Evolutionary conservation across 1,284 basidiomycete genomes (phyloP), one percentile per base, ranked within the genome.

Genomic region (Ustilago cynodontis): DNA sequence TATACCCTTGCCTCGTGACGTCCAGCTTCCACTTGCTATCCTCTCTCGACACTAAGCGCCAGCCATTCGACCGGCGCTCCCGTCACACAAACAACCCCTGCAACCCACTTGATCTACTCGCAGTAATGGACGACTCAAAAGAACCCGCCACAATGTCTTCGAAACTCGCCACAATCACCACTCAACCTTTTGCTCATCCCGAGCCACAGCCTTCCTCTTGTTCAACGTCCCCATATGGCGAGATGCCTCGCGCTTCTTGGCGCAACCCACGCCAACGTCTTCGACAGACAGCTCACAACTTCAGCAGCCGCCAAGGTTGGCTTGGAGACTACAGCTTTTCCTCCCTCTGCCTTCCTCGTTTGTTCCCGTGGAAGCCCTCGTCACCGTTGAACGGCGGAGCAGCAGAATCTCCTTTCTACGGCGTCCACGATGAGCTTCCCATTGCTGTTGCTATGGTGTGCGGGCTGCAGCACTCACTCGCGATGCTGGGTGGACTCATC

Each of bases 401-500:
- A 2, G 62, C 58, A 3, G 69, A 69, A 10, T 49, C 74, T 0
- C 81, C 82, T 29, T 83, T 83, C 65, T 83, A 82, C 47, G 81
- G 77, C 31, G 54, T 83, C 16, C 64, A 83, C 20, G 81, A 82
- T 55, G 62, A 78, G 0, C 61, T 83, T 14, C 81, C 81, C 20
- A 59, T 83, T 22, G 33, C 71, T 14, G 65, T 82, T 11, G 82
- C 77, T 5, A 61, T 59, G 20, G 65, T 79, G 29, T 71, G 73
- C 51, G 83, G 85, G 0, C 87, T 94, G 8, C 92, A 93, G 82
- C 93, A 94, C 82, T 89, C 91, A 0, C 89, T 94, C 1, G 92
- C 92, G 1, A 93, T 93, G 93, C 88, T 93, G 22, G 92, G 92
- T 2, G 93, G 92, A 18, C 85, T 89, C 4, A 91, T 92, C 75